Conservation (phyloP, 176 grass and related monocot genomes). For the Musa troglodytarum region DNA sequence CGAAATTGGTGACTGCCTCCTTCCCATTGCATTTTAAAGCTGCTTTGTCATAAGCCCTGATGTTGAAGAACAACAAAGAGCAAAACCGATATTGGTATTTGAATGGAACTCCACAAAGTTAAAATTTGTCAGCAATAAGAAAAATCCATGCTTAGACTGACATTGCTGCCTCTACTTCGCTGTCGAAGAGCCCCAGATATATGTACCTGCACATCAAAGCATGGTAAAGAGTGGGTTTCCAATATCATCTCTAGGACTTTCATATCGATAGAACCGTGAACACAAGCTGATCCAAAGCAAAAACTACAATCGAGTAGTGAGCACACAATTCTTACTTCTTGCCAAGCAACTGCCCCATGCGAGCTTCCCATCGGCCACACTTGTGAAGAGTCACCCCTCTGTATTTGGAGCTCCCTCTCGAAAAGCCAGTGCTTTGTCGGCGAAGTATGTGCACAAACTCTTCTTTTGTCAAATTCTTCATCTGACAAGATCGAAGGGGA, state of each 20-base stretch:
- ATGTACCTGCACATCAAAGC: conserved; percentile 99
- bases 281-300: background rate
- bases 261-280: too few relatives aligned
- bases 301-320: background rate
- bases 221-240: conserved; percentile 53
- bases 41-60: conserved; percentile 95
- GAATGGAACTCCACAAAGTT: conserved; percentile 34
- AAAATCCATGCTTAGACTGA: conserved; percentile 57
- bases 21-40: conserved; percentile 95
- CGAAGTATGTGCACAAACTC: conserved; percentile 95
- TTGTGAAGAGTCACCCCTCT: conserved; percentile 99
- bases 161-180: conserved; percentile 99
- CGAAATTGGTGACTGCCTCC: conserved; percentile 94
- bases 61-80: conserved; percentile 23
- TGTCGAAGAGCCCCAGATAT: conserved; percentile 99
- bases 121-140: conserved; percentile 28
- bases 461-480: conserved; percentile 87
- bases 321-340: conserved; percentile 70
- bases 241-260: conserved; percentile 8
- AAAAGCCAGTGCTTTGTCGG: conserved; percentile 93
- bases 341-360: conserved; percentile 98
- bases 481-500: conserved; percentile 27
- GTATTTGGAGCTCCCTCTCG: conserved; percentile 89
- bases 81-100: conserved; percentile 55
- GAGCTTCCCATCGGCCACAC: conserved; percentile 97